Percentiles rank a stretch among this genome's conserved stretches.
Evolutionary conservation across 1,284 basidiomycete species (phyloP).

Genomic region (Ustilago bromivora): DNA sequence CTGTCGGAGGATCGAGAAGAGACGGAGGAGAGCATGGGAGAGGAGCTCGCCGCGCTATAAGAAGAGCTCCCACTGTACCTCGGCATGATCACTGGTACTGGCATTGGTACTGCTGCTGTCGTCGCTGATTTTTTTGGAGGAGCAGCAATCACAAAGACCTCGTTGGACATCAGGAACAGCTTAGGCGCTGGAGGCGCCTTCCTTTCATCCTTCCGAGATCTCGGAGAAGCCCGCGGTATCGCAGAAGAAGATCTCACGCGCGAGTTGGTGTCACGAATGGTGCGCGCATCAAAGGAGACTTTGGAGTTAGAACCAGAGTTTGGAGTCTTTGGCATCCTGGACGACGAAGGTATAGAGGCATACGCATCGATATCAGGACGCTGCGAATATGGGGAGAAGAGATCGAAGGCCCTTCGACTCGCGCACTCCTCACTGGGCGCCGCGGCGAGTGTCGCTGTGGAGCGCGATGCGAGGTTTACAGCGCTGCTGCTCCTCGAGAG

Average conservation of each 20-base stretch:
- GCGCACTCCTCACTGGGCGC: slow-evolving; percentile 7
- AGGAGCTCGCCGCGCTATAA: background rate
- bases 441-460: slow-evolving; percentile 13
- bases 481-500: slow-evolving; percentile 7
- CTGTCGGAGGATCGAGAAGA: slow-evolving; percentile 13
- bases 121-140: background rate
- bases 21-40: background rate
- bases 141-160: slow-evolving; percentile 28
- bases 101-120: background rate
- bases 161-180: slow-evolving; percentile 21
- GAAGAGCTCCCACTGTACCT: slow-evolving; percentile 17
- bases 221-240: background rate
- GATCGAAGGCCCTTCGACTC: slow-evolving; percentile 22
- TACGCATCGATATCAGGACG: slow-evolving; percentile 2
- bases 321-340: slow-evolving; percentile 7
- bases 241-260: slow-evolving; percentile 3
- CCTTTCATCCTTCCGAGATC: background rate
- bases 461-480: slow-evolving; percentile 13
- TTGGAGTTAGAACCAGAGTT: background rate
- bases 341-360: slow-evolving; percentile 8
- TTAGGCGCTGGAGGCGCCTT: slow-evolving; percentile 24
- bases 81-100: background rate
- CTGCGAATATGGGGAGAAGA: slow-evolving; percentile 12
- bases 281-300: background rate
- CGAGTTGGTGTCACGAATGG: background rate